Evolutionary conservation across 1,284 basidiomycete genomes (phyloP), one percentile per base, ranked within the genome.

Genomic region (Xerocomus nothofagi): DNA sequence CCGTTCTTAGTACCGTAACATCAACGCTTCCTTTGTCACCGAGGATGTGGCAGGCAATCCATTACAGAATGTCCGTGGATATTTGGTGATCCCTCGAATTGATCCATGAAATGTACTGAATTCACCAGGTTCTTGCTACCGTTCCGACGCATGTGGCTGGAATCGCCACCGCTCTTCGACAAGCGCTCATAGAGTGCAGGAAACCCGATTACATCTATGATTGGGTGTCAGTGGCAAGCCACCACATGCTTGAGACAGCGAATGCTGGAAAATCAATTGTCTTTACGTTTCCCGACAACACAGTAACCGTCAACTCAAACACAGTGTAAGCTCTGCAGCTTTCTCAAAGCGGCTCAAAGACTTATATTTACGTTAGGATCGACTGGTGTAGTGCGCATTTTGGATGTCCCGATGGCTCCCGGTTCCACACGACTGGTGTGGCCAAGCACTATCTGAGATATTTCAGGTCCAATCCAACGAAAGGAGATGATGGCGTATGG

Each of bases 361-460:
- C 23, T 51, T 1, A 47, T 27, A 24, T 26, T 42, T 21, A 1
- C 23, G 3, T 33, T 30, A 54, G 58, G 33, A 46, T 71, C 26
- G 59, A 70, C 31, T 69, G 68, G 71, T 52, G 57, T 18, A 47
- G 59, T 3, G 57, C 54, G 6, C 57, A 71, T 32, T 72, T 72
- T 32, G 71, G 71, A 14, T 61, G 34, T 48, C 61, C 62, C 1
- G 43, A 55, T 24, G 47, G 50, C 10, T 51, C 54, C 9, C 56
- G 55, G 17, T 68, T 70, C 33, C 49, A 60, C 34, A 62, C 62
- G 1, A 24, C 41, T 15, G 65, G 62, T 14, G 23, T 56, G 7
- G 53, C 46, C 29, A 61, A 61, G 31, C 50, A 49, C 24, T 70
- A 68, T 39, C 29, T 73, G 10, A 56, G 68, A 24, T 58, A 66